These are phyloP conservation scores for Pichia insulana DNA, from an alignment of 805 yeast genomes.

Conservation along the genomic window DNA sequence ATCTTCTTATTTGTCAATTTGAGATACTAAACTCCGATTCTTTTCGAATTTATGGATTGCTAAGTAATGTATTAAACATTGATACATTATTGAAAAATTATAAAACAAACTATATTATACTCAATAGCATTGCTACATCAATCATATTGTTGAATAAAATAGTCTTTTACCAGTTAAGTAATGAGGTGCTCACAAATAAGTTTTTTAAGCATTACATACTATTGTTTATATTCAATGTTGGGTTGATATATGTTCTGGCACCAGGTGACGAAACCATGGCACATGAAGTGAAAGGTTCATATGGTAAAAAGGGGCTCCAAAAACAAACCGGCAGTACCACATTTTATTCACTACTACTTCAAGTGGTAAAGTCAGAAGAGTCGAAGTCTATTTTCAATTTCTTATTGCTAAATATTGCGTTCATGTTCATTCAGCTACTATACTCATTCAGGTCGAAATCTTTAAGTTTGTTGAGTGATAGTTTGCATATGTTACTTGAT, in stretches of 20 bases:
- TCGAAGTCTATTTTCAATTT: slow-evolving; percentile 87
- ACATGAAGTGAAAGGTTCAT: background rate
- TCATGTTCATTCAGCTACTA: slow-evolving; percentile 88
- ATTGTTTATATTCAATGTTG: slow-evolving; percentile 11
- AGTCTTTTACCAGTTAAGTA: slow-evolving; percentile 5
- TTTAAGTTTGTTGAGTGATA: slow-evolving; percentile 82
- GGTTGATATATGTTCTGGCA: slow-evolving; percentile 1
- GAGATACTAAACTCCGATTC: slow-evolving; percentile 15
- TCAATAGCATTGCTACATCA: slow-evolving; percentile 10
- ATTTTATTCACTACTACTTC: slow-evolving; percentile 21
- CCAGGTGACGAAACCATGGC: no score
- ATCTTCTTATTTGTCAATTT: slow-evolving; percentile 24
- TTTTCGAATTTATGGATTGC: slow-evolving; percentile 6
- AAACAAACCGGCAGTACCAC: slow-evolving; percentile 4
- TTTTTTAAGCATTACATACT: slow-evolving; percentile 8
- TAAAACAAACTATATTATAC: slow-evolving; percentile 18
- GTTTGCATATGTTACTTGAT: slow-evolving; percentile 93
- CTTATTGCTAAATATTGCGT: slow-evolving; percentile 73
- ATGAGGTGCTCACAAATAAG: background rate
- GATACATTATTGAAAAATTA: slow-evolving; percentile 18
- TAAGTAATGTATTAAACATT: slow-evolving; percentile 18
- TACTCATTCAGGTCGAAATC: slow-evolving; percentile 92
- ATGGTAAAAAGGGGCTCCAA: background rate
- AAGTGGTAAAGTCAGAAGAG: slow-evolving; percentile 46
- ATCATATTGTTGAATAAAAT: slow-evolving; percentile 10